Conservation (phyloP, 2,329 filamentous ascomycete species). For the Macrophomina phaseolina region DNA sequence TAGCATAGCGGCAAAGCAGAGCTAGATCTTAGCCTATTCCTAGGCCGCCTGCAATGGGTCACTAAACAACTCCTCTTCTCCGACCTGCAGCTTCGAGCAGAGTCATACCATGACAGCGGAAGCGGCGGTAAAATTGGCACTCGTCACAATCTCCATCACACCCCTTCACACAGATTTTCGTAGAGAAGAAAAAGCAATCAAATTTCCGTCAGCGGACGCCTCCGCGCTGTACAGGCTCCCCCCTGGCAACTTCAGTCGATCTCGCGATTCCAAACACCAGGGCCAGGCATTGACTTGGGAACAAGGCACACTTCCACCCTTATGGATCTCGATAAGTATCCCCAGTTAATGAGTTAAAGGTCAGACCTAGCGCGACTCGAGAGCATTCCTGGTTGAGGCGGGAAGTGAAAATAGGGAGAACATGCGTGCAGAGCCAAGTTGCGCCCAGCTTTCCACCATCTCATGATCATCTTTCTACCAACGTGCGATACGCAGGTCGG, state of each 20-base stretch:
- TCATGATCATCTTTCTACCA: background rate
- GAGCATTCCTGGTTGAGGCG: background rate
- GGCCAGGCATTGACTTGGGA: background rate
- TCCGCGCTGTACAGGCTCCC: conserved; percentile 11
- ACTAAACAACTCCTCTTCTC: background rate
- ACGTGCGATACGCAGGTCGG: background rate
- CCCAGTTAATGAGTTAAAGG: background rate
- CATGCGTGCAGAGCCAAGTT: background rate
- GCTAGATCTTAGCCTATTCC: conserved; percentile 9
- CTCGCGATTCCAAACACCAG: conserved; percentile 20
- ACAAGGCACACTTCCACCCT: conserved; percentile 1
- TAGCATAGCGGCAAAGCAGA: background rate
- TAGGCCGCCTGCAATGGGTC: conserved; percentile 3
- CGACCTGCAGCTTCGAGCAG: background rate
- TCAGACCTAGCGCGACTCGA: background rate
- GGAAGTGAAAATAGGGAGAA: background rate
- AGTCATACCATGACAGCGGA: background rate
- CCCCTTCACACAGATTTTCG: background rate
- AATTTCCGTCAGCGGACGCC: background rate
- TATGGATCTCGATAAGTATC: conserved; percentile 18
- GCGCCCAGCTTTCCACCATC: conserved; percentile 5
- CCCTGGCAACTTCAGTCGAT: conserved; percentile 16
- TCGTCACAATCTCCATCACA: background rate
- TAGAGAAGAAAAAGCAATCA: background rate
- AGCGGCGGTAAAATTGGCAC: conserved; percentile 5